A percentile compares a stretch with the other conserved stretches of the same genome.
Conservation (phyloP, 2,329 filamentous ascomycete species). For the Fusarium newnesense region DNA sequence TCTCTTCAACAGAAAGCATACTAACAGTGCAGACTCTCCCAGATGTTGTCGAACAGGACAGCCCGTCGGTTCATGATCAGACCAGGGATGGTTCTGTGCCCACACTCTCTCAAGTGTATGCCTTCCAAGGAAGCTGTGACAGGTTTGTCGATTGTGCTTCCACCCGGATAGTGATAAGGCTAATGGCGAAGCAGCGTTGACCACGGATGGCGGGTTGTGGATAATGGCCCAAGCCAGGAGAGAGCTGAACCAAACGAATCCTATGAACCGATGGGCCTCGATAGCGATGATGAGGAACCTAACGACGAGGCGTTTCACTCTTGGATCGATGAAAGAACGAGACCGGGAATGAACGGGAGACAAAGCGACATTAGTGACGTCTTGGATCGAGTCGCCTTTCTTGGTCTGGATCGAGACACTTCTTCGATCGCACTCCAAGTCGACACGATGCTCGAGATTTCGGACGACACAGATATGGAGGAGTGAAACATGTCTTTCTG, state of each 20-base stretch:
- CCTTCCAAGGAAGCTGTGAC: background rate
- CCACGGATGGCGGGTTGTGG: too few species aligned
- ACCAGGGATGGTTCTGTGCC: background rate
- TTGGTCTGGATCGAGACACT: background rate
- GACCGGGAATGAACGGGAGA: background rate
- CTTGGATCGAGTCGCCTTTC: background rate
- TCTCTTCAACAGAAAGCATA: background rate
- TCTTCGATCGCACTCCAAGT: background rate
- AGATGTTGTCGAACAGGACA: too few species aligned
- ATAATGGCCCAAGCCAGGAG: background rate
- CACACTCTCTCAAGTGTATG: background rate
- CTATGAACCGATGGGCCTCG: background rate
- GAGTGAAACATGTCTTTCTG: background rate
- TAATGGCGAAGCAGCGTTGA: constrained; percentile 1
- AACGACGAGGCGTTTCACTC: background rate
- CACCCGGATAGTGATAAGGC: background rate
- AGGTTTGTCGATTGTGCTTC: background rate
- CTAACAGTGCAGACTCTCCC: constrained; percentile 7
- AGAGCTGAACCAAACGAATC: background rate
- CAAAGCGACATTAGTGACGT: background rate
- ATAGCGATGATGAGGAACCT: background rate
- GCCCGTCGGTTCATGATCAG: background rate
- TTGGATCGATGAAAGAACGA: background rate
- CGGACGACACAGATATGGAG: constrained; percentile 1
- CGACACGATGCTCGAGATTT: background rate